phyloP scores from a whole-genome alignment of 345 rosid genomes.

The Abelmoschus esculentus region DNA sequence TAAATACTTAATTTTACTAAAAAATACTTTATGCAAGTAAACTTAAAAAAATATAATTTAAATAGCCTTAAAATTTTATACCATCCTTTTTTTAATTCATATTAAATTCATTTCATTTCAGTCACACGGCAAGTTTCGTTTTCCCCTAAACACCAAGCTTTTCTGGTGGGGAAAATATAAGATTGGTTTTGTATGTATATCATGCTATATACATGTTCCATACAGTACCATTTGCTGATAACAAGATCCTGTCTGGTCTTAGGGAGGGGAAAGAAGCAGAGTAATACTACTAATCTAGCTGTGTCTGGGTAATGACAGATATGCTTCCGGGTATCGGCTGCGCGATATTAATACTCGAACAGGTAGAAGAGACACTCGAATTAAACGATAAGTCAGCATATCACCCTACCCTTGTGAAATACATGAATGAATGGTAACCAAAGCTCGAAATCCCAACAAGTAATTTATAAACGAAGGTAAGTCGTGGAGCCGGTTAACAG shows the following conservation, averaged over 20 bases:
- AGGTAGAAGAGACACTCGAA: neutral
- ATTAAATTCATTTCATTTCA: too few relatives aligned
- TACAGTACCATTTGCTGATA: neutral
- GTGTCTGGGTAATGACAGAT: neutral
- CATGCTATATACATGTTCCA: too few relatives aligned
- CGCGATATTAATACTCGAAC: neutral
- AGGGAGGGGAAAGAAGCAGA: neutral
- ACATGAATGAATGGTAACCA: neutral
- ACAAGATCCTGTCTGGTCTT: neutral
- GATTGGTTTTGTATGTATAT: too few relatives aligned
- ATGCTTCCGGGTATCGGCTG: conserved; percentile 1
- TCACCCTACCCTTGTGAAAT: neutral
- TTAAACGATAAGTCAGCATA: neutral
- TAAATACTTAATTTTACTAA: too few relatives aligned
- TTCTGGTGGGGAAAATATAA: too few relatives aligned
- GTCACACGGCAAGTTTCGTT: too few relatives aligned
- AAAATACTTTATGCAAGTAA: too few relatives aligned
- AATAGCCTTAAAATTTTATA: too few relatives aligned
- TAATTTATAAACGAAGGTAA: neutral
- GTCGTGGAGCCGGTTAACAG: neutral
- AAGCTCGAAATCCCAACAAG: conserved; percentile 7
- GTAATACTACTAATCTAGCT: neutral
- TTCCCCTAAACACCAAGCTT: too few relatives aligned
- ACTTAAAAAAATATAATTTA: too few relatives aligned
- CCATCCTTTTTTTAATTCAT: too few relatives aligned